Conservation (phyloP, 345 rosid genomes). For the Geranium brycei region DNA sequence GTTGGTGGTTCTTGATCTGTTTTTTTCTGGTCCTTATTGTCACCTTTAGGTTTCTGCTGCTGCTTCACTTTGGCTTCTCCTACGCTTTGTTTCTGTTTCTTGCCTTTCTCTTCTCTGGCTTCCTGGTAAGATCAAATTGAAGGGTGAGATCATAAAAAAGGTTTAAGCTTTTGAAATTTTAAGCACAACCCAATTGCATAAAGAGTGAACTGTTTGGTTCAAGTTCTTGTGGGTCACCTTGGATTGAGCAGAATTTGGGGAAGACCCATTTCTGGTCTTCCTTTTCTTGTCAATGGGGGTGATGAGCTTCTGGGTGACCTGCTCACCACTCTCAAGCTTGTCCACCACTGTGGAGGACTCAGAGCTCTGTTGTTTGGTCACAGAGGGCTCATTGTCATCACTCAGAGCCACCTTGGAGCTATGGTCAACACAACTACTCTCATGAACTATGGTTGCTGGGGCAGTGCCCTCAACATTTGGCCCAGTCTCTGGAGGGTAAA, state of each 20-base stretch:
- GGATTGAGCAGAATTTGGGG: conserved; percentile 13
- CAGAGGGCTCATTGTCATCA: conserved; percentile 16
- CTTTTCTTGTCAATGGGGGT: conserved; percentile 21
- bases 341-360: conserved; percentile 33
- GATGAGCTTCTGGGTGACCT: conserved; percentile 27
- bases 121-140: conserved; percentile 15
- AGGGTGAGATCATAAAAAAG: not conserved
- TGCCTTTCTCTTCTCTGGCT: conserved; percentile 29
- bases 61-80: not conserved
- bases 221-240: conserved; percentile 17
- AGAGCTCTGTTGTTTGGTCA: conserved; percentile 29
- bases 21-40: conserved; percentile 26
- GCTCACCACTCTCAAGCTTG: conserved; percentile 32
- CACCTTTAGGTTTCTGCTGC: conserved; percentile 15
- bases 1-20: conserved; percentile 28
- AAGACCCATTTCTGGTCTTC: conserved; percentile 19
- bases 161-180: not conserved
- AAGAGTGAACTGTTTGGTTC: not conserved
- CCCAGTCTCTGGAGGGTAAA: not conserved
- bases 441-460: too few species aligned
- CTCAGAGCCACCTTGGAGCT: conserved; percentile 9
- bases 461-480: not conserved
- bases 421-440: conserved; percentile 3
- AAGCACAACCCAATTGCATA: not conserved
- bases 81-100: conserved; percentile 34